Evolutionary conservation across 352 stramenopile species (phyloP).

Genomic region (Globisporangium radiosum): DNA sequence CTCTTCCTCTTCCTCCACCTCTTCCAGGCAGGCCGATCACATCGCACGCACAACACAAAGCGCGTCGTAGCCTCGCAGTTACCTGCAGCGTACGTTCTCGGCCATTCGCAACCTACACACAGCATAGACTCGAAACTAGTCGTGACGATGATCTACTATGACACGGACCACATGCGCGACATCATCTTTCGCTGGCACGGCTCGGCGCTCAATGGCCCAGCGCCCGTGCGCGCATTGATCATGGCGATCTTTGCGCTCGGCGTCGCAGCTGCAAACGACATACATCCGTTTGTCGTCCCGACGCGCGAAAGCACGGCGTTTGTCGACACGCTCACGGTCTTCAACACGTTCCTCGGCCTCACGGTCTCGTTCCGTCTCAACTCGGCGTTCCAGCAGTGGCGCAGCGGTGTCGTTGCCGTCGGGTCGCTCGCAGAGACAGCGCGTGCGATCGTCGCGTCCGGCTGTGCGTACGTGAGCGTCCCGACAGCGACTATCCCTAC

Average conservation of each 20-base stretch:
- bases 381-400: constrained; percentile 76
- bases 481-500: constrained; percentile 14
- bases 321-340: constrained; percentile 75
- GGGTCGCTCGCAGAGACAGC: constrained; percentile 54
- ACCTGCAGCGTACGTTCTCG: no score
- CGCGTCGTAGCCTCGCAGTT: no score
- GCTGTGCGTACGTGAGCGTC: constrained; percentile 57
- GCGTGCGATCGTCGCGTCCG: constrained; percentile 62
- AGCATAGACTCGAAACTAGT: background rate
- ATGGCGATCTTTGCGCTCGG: constrained; percentile 60
- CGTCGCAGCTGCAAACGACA: constrained; percentile 42
- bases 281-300: constrained; percentile 56
- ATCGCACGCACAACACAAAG: no score
- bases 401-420: constrained; percentile 56
- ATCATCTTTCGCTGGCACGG: constrained; percentile 67
- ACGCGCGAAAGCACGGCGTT: constrained; percentile 68
- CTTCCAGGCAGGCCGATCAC: no score
- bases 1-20: no score
- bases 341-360: constrained; percentile 80
- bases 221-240: constrained; percentile 46
- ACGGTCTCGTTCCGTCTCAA: constrained; percentile 79
- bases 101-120: background rate
- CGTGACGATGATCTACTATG: constrained; percentile 74
- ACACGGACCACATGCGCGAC: constrained; percentile 44
- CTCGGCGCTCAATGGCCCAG: constrained; percentile 66